A percentile compares a stretch with the other conserved stretches of the same genome.
Conservation (phyloP, 2,329 filamentous ascomycete genomes). For the Stylonectria norvegica region DNA sequence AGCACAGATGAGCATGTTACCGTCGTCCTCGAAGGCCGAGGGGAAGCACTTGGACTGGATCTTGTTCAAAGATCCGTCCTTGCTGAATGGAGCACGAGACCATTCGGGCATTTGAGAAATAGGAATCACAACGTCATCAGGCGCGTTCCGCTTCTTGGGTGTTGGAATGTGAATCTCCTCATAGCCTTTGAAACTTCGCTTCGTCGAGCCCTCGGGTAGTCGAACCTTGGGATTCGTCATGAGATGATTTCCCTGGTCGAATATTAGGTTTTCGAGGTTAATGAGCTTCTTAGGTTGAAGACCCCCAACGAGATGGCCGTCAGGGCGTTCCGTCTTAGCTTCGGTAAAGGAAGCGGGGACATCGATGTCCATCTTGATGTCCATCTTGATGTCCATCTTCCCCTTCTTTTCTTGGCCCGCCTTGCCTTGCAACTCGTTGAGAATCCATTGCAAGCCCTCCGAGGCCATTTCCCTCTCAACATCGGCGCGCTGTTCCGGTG, state of each 20-base stretch:
- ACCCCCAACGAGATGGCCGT: constrained; percentile 72
- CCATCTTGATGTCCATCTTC: constrained; percentile 90
- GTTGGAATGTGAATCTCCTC: constrained; percentile 97
- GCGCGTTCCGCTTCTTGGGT: constrained; percentile 81
- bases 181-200: constrained; percentile 94
- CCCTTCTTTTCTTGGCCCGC: constrained; percentile 56
- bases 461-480: constrained; percentile 90
- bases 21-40: constrained; percentile 86
- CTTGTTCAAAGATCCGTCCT: constrained; percentile 82
- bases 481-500: constrained; percentile 68
- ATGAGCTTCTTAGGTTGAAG: constrained; percentile 83
- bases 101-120: constrained; percentile 89
- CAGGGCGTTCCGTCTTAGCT: constrained; percentile 54
- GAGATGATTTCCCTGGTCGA: constrained; percentile 96
- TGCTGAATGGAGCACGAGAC: constrained; percentile 82
- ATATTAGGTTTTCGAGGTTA: constrained; percentile 92
- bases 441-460: constrained; percentile 78
- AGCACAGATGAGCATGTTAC: constrained; percentile 96
- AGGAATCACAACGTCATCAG: constrained; percentile 76
- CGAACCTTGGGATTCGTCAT: constrained; percentile 99
- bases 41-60: constrained; percentile 94
- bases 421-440: constrained; percentile 83
- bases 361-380: constrained; percentile 95
- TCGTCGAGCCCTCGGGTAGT: constrained; percentile 89
- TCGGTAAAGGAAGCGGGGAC: constrained; percentile 58